These are phyloP conservation scores for Gnetum montanum DNA, from an alignment of 75 land plant species.

Conservation along the genomic window DNA sequence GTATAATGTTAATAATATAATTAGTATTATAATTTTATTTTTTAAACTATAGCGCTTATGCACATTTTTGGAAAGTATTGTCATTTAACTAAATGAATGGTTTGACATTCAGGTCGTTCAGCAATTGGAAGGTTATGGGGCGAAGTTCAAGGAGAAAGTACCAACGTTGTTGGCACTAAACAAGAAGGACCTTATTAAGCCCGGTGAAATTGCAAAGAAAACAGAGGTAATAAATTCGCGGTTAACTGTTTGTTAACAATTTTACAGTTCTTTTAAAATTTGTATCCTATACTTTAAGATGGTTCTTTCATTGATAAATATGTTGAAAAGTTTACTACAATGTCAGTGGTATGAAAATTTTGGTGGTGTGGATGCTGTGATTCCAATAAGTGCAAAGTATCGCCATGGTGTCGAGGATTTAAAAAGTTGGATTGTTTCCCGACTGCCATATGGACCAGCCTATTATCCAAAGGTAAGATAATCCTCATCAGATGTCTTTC, in stretches of 20 bases:
- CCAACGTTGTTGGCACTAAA: conserved; percentile 78
- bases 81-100: conserved; percentile 1
- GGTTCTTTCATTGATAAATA: background rate
- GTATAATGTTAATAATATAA: conserved; percentile 21
- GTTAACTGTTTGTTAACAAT: background rate
- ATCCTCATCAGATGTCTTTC: conserved; percentile 1
- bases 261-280: background rate
- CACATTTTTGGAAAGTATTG: background rate
- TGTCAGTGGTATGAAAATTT: conserved; percentile 90
- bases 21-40: background rate
- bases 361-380: conserved; percentile 69
- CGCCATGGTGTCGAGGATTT: conserved; percentile 90
- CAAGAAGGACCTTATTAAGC: conserved; percentile 89
- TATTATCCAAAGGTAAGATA: conserved; percentile 78
- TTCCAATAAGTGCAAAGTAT: conserved; percentile 94
- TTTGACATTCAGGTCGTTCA: conserved; percentile 52
- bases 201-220: conserved; percentile 90
- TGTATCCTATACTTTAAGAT: background rate
- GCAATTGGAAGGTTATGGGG: conserved; percentile 56
- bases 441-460: conserved; percentile 85
- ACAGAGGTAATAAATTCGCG: conserved; percentile 53
- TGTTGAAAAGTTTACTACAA: background rate
- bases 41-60: background rate
- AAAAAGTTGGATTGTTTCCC: conserved; percentile 82
- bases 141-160: conserved; percentile 22